Evolutionary conservation across 2,329 filamentous ascomycete species (phyloP), one percentile per base, ranked within the genome.

Genomic region (Immersiporthe knoxdaviesiana): DNA sequence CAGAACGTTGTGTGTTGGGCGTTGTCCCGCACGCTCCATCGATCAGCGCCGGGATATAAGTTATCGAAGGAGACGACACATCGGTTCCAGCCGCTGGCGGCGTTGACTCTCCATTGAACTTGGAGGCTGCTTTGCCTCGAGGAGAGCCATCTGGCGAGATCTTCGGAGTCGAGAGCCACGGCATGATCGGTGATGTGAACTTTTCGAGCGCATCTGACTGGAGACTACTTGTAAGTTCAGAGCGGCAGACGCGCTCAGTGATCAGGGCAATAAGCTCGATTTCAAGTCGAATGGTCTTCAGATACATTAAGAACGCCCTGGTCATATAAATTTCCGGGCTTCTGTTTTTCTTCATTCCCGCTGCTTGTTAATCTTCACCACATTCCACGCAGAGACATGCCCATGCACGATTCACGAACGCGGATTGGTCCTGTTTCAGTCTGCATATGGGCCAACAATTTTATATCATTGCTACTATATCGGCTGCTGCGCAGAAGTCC

Each of bases 11-110:
- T 7, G 71, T 71, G 21, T 76, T 74, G 0, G 77, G 77, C 11
- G 74, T 72, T 1, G 78, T 80, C 16, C 78, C 78, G 65, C 76
- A 78, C 0, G 78, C 76, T 2, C 77, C 76, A 64, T 80, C 79
- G 68, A 78, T 77, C 8, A 80, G 74, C 0, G 79, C 75, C 21
- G 79, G 78, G 63, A 80, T 76, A 71, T 78, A 80, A 0, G 76
- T 78, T 27, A 79, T 70, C 3, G 73, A 68, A 14, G 70, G 70
- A 30, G 68, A 52, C 52, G 44, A 16, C n/a, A n/a, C n/a, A 11
- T 60, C n/a, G 47, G 30, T 21, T 7, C 18, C 27, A 3, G n/a
- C 44, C 27, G 52, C 54, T 8, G 52, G 30, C 5, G 50, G 27
- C 16, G 3, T 27, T 24, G 21, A 39, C 21, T 24, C 37, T 37